Conservation (phyloP, 495 filamentous ascomycete species). For the Penicillium pancosmium region DNA sequence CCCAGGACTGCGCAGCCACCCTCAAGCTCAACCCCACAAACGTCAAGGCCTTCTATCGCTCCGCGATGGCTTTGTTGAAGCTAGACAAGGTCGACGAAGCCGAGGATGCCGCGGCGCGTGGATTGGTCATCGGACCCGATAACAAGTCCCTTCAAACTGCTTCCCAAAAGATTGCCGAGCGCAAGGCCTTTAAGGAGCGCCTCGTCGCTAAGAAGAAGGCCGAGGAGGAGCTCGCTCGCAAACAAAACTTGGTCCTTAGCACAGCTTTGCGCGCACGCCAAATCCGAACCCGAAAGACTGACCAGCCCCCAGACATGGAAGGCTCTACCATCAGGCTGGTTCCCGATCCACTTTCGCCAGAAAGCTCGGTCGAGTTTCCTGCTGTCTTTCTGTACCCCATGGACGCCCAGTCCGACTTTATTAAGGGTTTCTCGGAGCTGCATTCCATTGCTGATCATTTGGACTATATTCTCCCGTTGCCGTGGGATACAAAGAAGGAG, state of each 20-base stretch:
- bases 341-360: constrained; percentile 73
- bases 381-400: constrained; percentile 81
- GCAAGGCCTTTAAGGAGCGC: constrained; percentile 42
- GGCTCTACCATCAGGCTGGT: constrained; percentile 68
- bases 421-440: constrained; percentile 80
- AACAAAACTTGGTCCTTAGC: constrained; percentile 60
- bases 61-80: constrained; percentile 70
- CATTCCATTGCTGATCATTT: constrained; percentile 72
- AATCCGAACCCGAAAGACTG: constrained; percentile 67
- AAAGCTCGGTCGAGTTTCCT: constrained; percentile 73
- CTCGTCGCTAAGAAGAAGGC: constrained; percentile 42
- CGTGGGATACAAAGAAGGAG: constrained; percentile 78
- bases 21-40: constrained; percentile 76
- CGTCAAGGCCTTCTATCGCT: constrained; percentile 88
- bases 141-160: constrained; percentile 61
- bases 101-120: constrained; percentile 70
- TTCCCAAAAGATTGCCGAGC: constrained; percentile 56
- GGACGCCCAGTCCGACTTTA: constrained; percentile 80
- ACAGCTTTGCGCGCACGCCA: constrained; percentile 75
- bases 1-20: constrained; percentile 77
- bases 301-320: constrained; percentile 80
- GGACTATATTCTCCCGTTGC: constrained; percentile 74
- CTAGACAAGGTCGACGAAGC: constrained; percentile 76
- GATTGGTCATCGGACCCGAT: constrained; percentile 65
- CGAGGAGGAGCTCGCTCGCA: constrained; percentile 55